phyloP scores from a whole-genome alignment of 805 yeast genomes.

The Lipomyces yamanashiensis region DNA sequence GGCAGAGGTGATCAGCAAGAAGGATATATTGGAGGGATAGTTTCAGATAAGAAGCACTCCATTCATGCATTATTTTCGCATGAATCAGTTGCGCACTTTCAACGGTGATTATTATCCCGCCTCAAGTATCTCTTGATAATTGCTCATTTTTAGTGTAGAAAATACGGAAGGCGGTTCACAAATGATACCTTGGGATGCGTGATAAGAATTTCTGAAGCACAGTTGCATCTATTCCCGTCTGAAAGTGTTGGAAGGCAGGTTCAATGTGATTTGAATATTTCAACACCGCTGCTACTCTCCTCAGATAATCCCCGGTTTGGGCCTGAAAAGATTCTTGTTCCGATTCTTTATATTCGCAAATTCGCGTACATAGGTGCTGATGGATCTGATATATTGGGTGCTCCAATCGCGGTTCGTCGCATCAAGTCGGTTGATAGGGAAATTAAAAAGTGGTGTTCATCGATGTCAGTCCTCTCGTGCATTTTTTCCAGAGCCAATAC shows the following conservation, averaged over 20 bases:
- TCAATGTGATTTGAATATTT: conserved; percentile 5
- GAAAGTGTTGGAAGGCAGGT: conserved; percentile 4
- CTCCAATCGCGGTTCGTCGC: conserved; percentile 11
- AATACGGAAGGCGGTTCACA: conserved; percentile 11
- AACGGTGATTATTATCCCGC: neutral
- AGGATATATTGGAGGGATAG: conserved; percentile 8
- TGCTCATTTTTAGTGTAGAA: neutral
- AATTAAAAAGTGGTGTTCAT: neutral
- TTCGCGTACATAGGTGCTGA: conserved; percentile 21
- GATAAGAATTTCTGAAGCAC: conserved; percentile 2
- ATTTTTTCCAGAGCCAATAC: neutral
- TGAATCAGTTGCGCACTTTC: conserved; percentile 7
- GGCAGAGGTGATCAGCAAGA: conserved; percentile 6
- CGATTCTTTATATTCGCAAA: conserved; percentile 15
- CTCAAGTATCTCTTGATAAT: neutral
- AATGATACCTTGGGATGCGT: conserved; percentile 18
- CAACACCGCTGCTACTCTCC: neutral
- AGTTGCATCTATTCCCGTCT: conserved; percentile 23
- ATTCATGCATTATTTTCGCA: conserved; percentile 17
- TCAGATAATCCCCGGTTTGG: neutral
- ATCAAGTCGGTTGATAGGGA: conserved; percentile 3
- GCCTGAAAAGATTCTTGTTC: neutral
- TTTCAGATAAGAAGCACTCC: conserved; percentile 16
- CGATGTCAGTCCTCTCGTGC: neutral
- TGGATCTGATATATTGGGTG: conserved; percentile 18